phyloP scores from a whole-genome alignment of 2,329 filamentous ascomycete genomes.

The Alternaria ethzedia region DNA sequence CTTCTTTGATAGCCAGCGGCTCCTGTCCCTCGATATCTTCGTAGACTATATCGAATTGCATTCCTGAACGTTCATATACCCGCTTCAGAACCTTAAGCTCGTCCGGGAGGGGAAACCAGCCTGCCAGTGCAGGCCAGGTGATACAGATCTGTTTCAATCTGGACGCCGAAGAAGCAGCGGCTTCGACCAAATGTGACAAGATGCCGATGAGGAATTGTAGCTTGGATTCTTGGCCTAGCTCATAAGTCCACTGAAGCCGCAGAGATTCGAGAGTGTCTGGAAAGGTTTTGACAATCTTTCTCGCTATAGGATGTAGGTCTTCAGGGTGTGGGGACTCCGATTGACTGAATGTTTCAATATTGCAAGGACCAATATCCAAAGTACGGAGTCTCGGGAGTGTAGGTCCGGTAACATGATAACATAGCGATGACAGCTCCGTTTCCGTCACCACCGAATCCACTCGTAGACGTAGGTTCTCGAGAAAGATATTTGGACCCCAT shows the following conservation, averaged over 20 bases:
- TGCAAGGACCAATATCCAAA: slow-evolving; percentile 9
- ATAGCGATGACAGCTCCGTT: background rate
- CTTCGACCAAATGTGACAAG: background rate
- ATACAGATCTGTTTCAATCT: slow-evolving; percentile 3
- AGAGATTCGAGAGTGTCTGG: slow-evolving; percentile 1
- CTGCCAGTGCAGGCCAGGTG: slow-evolving; percentile 3
- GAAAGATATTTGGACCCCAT: background rate
- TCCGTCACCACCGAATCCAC: background rate
- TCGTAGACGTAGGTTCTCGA: slow-evolving; percentile 1
- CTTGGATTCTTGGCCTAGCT: background rate
- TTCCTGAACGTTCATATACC: background rate
- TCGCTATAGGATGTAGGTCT: background rate
- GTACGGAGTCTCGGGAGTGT: background rate
- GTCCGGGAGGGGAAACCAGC: background rate
- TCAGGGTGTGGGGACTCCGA: background rate
- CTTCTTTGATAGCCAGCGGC: background rate
- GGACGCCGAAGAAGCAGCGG: background rate
- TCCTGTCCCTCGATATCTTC: background rate
- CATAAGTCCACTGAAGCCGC: slow-evolving; percentile 3
- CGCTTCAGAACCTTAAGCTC: background rate
- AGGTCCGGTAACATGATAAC: background rate
- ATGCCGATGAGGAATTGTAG: background rate
- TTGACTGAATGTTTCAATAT: background rate
- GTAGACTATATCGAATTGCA: background rate
- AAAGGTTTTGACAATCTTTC: background rate